These are phyloP conservation scores for Chytridiales sp. DNA, from an alignment of 371 early-diverging fungal genomes.

Conservation along the genomic window DNA sequence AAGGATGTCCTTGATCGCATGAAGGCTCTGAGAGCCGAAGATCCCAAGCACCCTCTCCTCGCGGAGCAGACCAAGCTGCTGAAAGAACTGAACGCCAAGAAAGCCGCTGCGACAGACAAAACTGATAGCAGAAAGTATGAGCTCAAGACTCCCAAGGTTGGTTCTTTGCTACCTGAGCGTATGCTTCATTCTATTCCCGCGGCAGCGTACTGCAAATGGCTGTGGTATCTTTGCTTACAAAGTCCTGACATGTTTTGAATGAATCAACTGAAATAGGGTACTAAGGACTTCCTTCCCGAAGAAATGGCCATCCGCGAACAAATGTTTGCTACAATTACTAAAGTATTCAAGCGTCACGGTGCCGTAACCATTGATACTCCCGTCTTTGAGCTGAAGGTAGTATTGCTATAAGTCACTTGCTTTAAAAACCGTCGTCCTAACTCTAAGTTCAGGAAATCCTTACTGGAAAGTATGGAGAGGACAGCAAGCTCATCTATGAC, in stretches of 20 bases:
- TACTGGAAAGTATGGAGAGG: conserved; percentile 99
- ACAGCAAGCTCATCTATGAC: conserved; percentile 98
- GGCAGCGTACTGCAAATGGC: background rate
- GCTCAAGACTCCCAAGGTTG: conserved; percentile 34
- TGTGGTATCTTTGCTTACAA: background rate
- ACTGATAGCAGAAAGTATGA: conserved; percentile 13
- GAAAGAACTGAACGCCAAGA: conserved; percentile 16
- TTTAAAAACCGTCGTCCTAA: background rate
- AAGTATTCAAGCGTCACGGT: conserved; percentile 93
- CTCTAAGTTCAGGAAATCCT: conserved; percentile 72
- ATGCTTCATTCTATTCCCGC: background rate
- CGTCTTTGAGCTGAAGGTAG: conserved; percentile 96
- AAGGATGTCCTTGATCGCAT: conserved; percentile 12
- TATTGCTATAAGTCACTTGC: background rate
- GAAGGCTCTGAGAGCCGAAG: conserved; percentile 21
- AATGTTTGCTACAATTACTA: conserved; percentile 83
- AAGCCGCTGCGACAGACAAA: conserved; percentile 6
- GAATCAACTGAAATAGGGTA: conserved; percentile 68
- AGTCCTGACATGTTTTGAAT: background rate
- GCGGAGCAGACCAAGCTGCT: conserved; percentile 17
- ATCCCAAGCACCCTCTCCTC: conserved; percentile 9
- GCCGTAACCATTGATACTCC: conserved; percentile 99
- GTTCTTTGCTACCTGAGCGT: background rate
- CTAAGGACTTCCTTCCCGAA: conserved; percentile 91
- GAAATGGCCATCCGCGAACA: conserved; percentile 94